Evolutionary conservation across 1,284 basidiomycete species (phyloP).

Genomic region (Microbotryum intermedium): DNA sequence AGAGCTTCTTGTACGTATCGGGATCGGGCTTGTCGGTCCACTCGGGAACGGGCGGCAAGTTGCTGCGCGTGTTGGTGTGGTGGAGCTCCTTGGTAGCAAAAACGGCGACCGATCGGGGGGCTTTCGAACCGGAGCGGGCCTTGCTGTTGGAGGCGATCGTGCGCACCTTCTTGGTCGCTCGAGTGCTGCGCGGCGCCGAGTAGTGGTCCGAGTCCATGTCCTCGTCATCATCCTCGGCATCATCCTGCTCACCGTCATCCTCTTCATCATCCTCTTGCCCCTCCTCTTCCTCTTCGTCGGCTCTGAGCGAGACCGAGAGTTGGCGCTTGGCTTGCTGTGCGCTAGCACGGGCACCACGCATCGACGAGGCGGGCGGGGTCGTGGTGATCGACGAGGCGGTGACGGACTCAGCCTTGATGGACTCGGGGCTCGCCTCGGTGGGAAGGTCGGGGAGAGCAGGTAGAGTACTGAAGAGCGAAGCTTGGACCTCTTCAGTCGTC

Average conservation of each 20-base stretch:
- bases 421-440: too few species aligned
- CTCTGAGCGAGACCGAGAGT: slow-evolving; percentile 5
- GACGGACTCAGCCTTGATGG: too few species aligned
- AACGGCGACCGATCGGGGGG: slow-evolving; percentile 6
- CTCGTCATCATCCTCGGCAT: neutral
- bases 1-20: slow-evolving; percentile 92
- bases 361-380: neutral
- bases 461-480: neutral
- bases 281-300: neutral
- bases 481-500: neutral
- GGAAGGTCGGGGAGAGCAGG: neutral
- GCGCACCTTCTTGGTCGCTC: neutral
- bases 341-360: neutral
- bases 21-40: slow-evolving; percentile 52
- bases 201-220: neutral
- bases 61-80: slow-evolving; percentile 12
- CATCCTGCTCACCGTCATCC: neutral
- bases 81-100: slow-evolving; percentile 24
- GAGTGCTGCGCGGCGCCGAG: neutral
- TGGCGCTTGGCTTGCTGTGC: slow-evolving; percentile 13
- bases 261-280: slow-evolving; percentile 1
- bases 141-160: slow-evolving; percentile 8
- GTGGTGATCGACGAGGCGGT: neutral
- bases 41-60: slow-evolving; percentile 31
- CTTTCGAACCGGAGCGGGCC: neutral